Conservation (phyloP, 345 rosid species). For the Citrus sinensis region DVS_A1.0 CM039164.1:4703501-4704000, state of each 20-base stretch:
- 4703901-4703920: no score
- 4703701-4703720: constrained; percentile 12
- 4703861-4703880: background rate
- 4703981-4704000: no score
- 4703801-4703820: constrained; percentile 6
- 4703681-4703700: constrained; percentile 5
- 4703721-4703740: background rate
- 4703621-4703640: constrained; percentile 41
- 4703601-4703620: constrained; percentile 46
- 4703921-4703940: no score
- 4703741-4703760: constrained; percentile 39
- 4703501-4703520: background rate
- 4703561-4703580: background rate
- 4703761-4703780: constrained; percentile 16
- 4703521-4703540: constrained; percentile 7
- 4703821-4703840: constrained; percentile 23
- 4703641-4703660: constrained; percentile 3
- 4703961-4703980: no score
- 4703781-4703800: constrained; percentile 27
- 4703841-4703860: background rate
- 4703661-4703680: constrained; percentile 21
- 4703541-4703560: background rate
- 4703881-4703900: background rate
- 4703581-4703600: constrained; percentile 39
- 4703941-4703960: no score